These are phyloP conservation scores for Sordariomycetes sp. DNA, from an alignment of 2,329 filamentous ascomycete species.

Conservation along the genomic window DNA sequence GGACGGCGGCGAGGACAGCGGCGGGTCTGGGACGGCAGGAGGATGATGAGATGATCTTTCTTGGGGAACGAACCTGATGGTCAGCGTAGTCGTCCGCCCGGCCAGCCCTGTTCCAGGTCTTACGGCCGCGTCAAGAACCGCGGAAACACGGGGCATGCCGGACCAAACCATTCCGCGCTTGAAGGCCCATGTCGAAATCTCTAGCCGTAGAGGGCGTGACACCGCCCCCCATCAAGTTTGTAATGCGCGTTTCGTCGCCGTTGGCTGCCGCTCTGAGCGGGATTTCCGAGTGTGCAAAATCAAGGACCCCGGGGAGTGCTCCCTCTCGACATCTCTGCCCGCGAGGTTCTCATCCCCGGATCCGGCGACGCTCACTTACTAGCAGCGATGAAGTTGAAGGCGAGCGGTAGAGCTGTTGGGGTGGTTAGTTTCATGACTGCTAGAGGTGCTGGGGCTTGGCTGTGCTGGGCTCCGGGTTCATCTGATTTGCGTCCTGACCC, in stretches of 20 bases:
- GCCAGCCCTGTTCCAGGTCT: not conserved
- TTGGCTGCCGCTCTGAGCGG: conserved; percentile 3
- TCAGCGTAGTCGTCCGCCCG: not conserved
- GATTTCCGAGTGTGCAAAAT: not conserved
- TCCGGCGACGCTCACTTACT: conserved; percentile 52
- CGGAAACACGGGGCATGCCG: not conserved
- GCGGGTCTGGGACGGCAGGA: not conserved
- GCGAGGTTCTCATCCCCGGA: not conserved
- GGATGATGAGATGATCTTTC: not conserved
- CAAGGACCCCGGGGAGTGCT: not conserved
- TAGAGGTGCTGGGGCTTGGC: not conserved
- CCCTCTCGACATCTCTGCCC: not conserved
- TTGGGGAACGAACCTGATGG: conserved; percentile 5
- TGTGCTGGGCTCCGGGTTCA: not conserved
- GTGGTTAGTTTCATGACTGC: not conserved
- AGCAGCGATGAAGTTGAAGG: conserved; percentile 82
- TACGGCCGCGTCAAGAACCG: not conserved
- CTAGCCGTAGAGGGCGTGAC: not conserved
- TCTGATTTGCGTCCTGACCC: conserved; percentile 40
- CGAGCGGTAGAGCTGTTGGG: conserved; percentile 57
- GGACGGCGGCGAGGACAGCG: not conserved
- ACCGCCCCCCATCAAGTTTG: not conserved
- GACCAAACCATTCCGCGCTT: not conserved
- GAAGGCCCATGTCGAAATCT: not conserved
- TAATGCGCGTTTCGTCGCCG: not conserved